Evolutionary conservation across 257 asterid species (phyloP).

Genomic region (Sherardia arvensis): DNA sequence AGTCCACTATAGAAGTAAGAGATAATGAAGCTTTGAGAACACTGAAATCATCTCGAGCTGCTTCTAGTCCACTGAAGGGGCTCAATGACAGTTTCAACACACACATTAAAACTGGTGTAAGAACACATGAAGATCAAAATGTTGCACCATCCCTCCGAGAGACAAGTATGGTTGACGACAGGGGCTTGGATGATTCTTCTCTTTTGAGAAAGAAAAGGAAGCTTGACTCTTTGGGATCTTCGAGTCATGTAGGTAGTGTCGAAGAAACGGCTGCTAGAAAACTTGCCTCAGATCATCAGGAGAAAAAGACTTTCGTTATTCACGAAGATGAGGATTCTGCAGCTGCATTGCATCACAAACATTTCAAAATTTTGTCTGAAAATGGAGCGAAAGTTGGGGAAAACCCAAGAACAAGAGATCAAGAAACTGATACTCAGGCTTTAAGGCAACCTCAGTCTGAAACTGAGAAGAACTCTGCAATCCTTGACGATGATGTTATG

Average conservation of each 20-base stretch:
- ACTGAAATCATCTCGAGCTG: conserved; percentile 30
- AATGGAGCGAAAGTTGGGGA: conserved; percentile 15
- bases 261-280: conserved; percentile 15
- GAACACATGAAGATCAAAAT: conserved; percentile 24
- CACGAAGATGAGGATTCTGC: conserved; percentile 18
- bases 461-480: conserved; percentile 16
- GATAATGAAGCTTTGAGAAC: conserved; percentile 62
- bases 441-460: conserved; percentile 14
- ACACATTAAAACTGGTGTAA: conserved; percentile 16
- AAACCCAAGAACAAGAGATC: conserved; percentile 21
- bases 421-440: conserved; percentile 25
- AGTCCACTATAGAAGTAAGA: conserved; percentile 45
- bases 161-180: conserved; percentile 20
- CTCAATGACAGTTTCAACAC: conserved; percentile 10
- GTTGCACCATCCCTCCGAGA: conserved; percentile 18
- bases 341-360: conserved; percentile 13
- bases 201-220: conserved; percentile 19
- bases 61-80: conserved; percentile 4
- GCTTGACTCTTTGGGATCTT: conserved; percentile 18
- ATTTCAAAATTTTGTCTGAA: conserved; percentile 10
- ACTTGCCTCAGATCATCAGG: conserved; percentile 21
- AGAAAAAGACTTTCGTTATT: conserved; percentile 16
- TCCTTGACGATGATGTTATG: conserved; percentile 40
- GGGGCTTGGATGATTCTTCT: conserved; percentile 17
- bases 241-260: conserved; percentile 12